Base-by-base conservation (phyloP, 192 early-diverging fungal genomes). In the Paraglomus occultum region DNA sequence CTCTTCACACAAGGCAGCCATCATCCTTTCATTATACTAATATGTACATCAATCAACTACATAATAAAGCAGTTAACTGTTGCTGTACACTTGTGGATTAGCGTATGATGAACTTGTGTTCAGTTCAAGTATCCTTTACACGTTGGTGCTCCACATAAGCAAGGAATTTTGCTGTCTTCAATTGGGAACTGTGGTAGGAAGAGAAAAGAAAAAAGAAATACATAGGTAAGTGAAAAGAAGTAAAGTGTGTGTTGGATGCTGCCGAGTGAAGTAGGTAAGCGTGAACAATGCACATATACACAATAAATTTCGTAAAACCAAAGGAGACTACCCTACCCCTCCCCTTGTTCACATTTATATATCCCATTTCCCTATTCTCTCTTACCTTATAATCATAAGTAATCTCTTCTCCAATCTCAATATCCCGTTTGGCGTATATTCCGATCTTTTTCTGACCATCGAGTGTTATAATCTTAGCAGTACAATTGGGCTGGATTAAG, bases 101-200 rank as follows among this genome's bases (percentile, higher is more conserved):
- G n/a, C 22, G 22, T 18, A 52, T 52, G 51, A 52, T n/a, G 17
- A 52, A 52, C 7, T 58, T 38, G 23, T 58, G 44, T 50, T 52
- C 47, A 90, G 72, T 92, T 92, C 72, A 92, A 80, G 55, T 85
- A 90, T 45, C 93, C 92, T 54, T 89, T 86, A 78, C 93, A 95
- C 72, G 82, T 89, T 64, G 77, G 78, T 18, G 94, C 88, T 6
- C 94, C 97, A 76, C 97, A 99, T 45, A 93, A 80, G 74, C 97
- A 99, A n/a, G 96, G 97, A 68, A 99, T 98, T 80, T 99, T 99
- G 69, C 92, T 91, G 11, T 89, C 89, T 69, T 95, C 94, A 54
- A 94, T 82, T 5, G 92, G 92, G 73, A 93, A 95, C 75, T 77
- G 46, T 74, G 49, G 31, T 7, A 20, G 20, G 48, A 62, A 62